phyloP scores from a whole-genome alignment of 2,329 filamentous ascomycete genomes.

The Raffaelea deltoideospora region DNA sequence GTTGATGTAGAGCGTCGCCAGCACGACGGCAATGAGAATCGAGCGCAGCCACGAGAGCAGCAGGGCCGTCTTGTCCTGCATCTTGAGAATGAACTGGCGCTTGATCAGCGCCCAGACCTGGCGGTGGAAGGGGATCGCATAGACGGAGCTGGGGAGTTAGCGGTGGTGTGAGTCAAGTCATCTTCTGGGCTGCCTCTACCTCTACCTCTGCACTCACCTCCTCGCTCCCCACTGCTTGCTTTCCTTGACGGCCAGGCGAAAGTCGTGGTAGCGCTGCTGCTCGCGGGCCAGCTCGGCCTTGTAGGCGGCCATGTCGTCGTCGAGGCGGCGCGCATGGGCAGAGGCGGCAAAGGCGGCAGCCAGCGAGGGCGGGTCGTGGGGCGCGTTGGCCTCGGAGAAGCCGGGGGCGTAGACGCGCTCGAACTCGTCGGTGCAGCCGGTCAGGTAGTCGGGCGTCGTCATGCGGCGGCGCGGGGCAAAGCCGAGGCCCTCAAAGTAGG shows the following conservation, averaged over 20 bases:
- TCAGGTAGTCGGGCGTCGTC: conserved; percentile 70
- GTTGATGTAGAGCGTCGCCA: conserved; percentile 66
- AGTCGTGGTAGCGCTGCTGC: conserved; percentile 57
- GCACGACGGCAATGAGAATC: conserved; percentile 61
- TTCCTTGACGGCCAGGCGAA: conserved; percentile 59
- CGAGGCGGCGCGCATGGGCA: conserved; percentile 36
- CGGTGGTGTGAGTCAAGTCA: neutral
- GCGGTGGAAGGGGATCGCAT: conserved; percentile 67
- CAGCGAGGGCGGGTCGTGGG: conserved; percentile 51
- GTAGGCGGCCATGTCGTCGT: conserved; percentile 55
- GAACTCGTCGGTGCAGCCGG: conserved; percentile 70
- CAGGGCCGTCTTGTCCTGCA: conserved; percentile 71
- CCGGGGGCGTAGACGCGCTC: conserved; percentile 64
- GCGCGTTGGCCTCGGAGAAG: conserved; percentile 48
- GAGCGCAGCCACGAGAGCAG: conserved; percentile 52
- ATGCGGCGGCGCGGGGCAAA: conserved; percentile 62
- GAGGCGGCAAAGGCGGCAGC: conserved; percentile 57
- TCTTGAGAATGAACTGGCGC: conserved; percentile 72
- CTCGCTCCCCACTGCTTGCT: conserved; percentile 59
- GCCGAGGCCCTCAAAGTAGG: conserved; percentile 64
- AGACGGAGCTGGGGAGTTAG: conserved; percentile 44
- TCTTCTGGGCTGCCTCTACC: neutral
- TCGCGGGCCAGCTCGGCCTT: conserved; percentile 48
- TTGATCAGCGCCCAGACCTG: conserved; percentile 76
- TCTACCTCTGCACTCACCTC: neutral